A percentile compares a stretch with the other conserved stretches of the same genome.
Evolutionary conservation across 352 stramenopile genomes (phyloP).

Genomic region (Phytophthora idaei): DNA sequence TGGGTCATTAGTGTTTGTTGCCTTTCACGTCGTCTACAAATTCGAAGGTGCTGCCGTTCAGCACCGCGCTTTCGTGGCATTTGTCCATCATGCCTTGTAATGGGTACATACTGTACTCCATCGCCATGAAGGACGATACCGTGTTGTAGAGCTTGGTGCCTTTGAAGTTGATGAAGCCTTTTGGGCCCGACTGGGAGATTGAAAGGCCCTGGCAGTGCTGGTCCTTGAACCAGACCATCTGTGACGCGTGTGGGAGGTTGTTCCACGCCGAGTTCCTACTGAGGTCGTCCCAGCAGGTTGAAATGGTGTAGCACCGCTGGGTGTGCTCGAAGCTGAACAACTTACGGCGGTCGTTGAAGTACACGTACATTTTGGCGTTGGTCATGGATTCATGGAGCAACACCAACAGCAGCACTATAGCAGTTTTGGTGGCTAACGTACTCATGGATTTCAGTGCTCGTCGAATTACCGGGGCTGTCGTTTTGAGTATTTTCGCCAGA

Average conservation of each 20-base stretch:
- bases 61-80: background rate
- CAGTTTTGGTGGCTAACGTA: background rate
- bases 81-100: background rate
- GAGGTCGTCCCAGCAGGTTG: background rate
- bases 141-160: slow-evolving; percentile 4
- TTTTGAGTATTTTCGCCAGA: background rate
- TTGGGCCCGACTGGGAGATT: background rate
- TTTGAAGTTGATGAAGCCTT: slow-evolving; percentile 3
- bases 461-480: background rate
- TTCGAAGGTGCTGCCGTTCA: background rate
- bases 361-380: background rate
- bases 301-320: slow-evolving; percentile 1
- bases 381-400: background rate
- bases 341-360: slow-evolving; percentile 1
- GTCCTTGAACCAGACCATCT: background rate
- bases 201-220: background rate
- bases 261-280: background rate
- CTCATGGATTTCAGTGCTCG: background rate
- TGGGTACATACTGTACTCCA: background rate
- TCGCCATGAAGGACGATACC: background rate
- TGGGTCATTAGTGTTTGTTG: background rate
- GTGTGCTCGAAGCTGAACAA: slow-evolving; percentile 6
- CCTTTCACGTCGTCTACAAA: background rate
- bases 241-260: background rate
- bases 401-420: background rate